phyloP scores from a whole-genome alignment of 176 grass and related monocot genomes.

The Guadua angustifolia region DNA sequence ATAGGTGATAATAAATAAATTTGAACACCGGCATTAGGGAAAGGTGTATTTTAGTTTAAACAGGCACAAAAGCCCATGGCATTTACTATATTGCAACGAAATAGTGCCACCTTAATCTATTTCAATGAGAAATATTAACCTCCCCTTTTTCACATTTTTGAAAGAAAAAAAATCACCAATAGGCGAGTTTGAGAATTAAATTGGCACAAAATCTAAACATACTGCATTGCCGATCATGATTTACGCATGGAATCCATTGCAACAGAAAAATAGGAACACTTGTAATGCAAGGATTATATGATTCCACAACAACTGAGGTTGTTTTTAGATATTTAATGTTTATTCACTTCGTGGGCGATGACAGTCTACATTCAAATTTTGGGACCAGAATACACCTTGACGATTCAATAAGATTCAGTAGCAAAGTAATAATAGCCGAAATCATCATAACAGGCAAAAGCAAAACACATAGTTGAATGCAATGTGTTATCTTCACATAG shows the following conservation, averaged over 20 bases:
- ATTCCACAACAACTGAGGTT: background rate
- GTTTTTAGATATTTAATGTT: background rate
- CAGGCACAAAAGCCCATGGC: background rate
- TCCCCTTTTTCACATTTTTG: background rate
- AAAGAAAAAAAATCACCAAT: background rate
- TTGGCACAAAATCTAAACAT: background rate
- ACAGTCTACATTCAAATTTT: background rate
- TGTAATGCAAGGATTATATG: slow-evolving; percentile 16
- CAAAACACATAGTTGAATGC: background rate
- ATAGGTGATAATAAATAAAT: background rate
- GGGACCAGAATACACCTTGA: slow-evolving; percentile 6
- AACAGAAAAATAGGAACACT: background rate
- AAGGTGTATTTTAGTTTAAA: slow-evolving; percentile 23
- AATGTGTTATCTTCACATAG: slow-evolving; percentile 17
- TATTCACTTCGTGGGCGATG: slow-evolving; percentile 11
- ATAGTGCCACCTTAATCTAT: slow-evolving; percentile 10
- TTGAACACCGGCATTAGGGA: background rate
- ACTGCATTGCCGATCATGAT: background rate
- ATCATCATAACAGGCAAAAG: slow-evolving; percentile 2
- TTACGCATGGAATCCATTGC: background rate
- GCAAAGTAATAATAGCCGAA: background rate
- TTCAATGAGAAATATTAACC: background rate
- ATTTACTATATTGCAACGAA: background rate
- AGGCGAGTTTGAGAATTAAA: background rate
- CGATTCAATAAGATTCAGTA: background rate